Base-by-base conservation (phyloP, 176 grass and related monocot species). In the Musa itinerans region DNA sequence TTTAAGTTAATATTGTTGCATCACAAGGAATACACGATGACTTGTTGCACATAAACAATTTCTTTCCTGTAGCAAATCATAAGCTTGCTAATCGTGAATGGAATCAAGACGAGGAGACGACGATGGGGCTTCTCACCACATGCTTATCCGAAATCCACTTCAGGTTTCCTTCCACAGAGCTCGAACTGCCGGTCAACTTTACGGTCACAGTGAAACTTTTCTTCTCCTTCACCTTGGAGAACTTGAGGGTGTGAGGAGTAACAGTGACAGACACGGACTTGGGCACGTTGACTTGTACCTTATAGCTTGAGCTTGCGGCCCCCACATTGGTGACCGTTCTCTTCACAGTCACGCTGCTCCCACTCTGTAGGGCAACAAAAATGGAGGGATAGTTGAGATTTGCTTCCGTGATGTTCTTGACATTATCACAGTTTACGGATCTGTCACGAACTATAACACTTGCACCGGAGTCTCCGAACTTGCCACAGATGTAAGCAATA, bases 331-430 rank as follows among this genome's bases (percentile, higher is more conserved):
- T 96, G 74, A 96, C 83, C 0, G 83, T 85, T 27, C 93, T 87
- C 57, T 10, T 80, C 73, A 83, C 80, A 19, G 52, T 16, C 15
- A 34, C 34, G 34, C 62, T 67, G 69, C 5, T 74, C 77, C 64
- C 73, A 69, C 51, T 6, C 64, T 73, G 65, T 22, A 87, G 83
- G 78, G 83, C 34, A 34, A 79, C 86, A 8, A 63, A 81, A 53
- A 92, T 86, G 56, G 93, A 83, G 16, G 93, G 93, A 69, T 92
- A 92, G 79, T 96, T 96, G 59, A 96, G 86, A 53, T 96, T 79
- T 73, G 84, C 84, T 59, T 88, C 75, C 0, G 68, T 22, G 68
- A 88, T 73, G 0, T 12, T 26, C 53, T 54, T 26, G 20, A 73
- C 13, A 17, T 1, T 17, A 2, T 6, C 21, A 16, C 71, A 73